Base-by-base conservation (phyloP, 768 basidiomycete genomes). In the Gymnopilus dilepis region DNA sequence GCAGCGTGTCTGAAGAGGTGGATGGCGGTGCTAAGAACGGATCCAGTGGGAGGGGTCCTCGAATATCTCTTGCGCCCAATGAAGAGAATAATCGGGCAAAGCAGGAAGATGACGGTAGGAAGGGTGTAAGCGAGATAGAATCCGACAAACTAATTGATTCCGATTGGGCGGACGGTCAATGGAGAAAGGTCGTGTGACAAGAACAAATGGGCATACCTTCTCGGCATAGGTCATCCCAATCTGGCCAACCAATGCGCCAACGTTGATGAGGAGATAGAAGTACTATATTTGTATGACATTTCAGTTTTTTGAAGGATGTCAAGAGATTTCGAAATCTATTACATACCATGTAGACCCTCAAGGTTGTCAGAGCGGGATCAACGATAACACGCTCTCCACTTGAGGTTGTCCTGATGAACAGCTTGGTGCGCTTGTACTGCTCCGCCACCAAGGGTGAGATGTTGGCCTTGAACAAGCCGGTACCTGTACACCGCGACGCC, bases 361-460 rank as follows among this genome's bases (percentile, higher is more conserved):
- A 80, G 3, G 86, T 80, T 0, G 92, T 94, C 68, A 88, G 64
- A 2, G 76, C 71, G 0, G 91, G 92, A 66, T 94, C 91, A 26
- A 93, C 84, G 62, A 93, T 86, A 45, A 94, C 90, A 19, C 85
- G 78, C 68, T 92, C 89, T 21, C 91, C 91, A 34, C 60, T 74
- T 48, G 75, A 79, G 1, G 78, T 83, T 8, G 78, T 81, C 3
- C 69, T 38, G 30, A 90, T 74, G 71, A 86, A 90, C 13, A 80
- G 76, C 62, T 78, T 80, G 11, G 82, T 85, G 48, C 80, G 77
- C 58, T 74, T 80, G 68, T 89, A 88, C 68, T 93, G 92, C 70
- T 93, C 92, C 6, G 92, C 92, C 22, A 93, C 81, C 65, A 94
- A 77, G 1, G 91, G 91, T 0, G 87, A 88, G 63, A 93, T 86